Base-by-base conservation (phyloP, 306 rosid genomes). In the Rosa chinensis region DNA sequence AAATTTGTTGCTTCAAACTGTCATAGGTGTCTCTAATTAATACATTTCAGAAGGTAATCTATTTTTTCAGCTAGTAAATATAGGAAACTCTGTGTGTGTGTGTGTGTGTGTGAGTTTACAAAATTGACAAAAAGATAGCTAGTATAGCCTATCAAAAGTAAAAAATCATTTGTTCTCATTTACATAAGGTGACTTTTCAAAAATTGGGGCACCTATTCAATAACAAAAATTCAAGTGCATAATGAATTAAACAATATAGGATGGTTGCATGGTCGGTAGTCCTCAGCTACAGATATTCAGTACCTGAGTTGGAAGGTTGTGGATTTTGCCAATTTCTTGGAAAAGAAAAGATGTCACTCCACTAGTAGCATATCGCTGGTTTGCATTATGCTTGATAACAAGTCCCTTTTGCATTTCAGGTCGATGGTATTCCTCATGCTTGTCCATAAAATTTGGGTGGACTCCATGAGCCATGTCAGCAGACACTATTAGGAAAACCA, bases 401-500 rank as follows among this genome's bases (percentile, higher is more conserved):
- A 95, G 89, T 69, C 98, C 99, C 83, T 91, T 91, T 84, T 91
- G 98, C 87, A 95, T 85, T 84, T 90, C 88, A 52, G 98, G 99
- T 40, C 97, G 86, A 80, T 95, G 99, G 81, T 77, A 90, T 82
- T 95, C 98, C 77, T 95, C 99, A 81, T 95, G 98, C 88, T 92
- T 95, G 59, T 95, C 99, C 82, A 78, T 71, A 81, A 86, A 91
- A 90, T 95, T 95, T 78, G 99, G 98, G 88, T 95, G 99, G 69
- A 92, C 94, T 71, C 99, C 99, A 72, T 95, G 97, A 28, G 99
- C 99, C 99, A 95, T 95, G 85, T 95, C 99, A n/a, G 97, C 99
- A 82, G 97, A 95, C 74, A 95, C 99, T 95, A 64, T 80, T 78
- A 63, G 52, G 5, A 53, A 86, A 25, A 80, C 44, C 79, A 82